Conservation (phyloP, 495 filamentous ascomycete genomes). For the Sphaerosporella brunnea region DNA sequence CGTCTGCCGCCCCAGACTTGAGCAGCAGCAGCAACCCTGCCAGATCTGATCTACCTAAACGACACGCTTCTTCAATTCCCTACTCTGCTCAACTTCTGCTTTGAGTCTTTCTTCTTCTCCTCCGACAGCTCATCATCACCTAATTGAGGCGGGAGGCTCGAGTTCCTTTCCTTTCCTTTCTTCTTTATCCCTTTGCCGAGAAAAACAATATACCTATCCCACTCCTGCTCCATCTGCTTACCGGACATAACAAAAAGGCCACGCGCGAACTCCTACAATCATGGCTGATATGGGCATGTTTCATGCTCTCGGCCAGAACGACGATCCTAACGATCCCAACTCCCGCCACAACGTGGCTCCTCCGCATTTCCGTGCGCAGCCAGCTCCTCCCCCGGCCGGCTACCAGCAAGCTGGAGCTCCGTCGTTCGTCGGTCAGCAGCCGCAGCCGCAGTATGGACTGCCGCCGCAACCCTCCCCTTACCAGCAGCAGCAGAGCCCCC, state of each 20-base stretch:
- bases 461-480: conserved; percentile 16
- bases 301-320: conserved; percentile 42
- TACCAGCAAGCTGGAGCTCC: conserved; percentile 38
- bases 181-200: background rate
- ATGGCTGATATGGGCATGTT: conserved; percentile 71
- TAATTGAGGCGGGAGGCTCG: too few relatives aligned
- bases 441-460: conserved; percentile 33
- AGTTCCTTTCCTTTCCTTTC: too few relatives aligned
- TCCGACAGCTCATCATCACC: too few relatives aligned
- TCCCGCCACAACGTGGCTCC: background rate
- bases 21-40: too few relatives aligned
- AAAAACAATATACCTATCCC: too few relatives aligned
- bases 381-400: conserved; percentile 35
- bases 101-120: too few relatives aligned
- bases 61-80: too few relatives aligned
- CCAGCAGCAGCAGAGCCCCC: conserved; percentile 24
- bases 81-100: too few relatives aligned
- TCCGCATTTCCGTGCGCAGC: conserved; percentile 9
- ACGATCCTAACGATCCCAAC: conserved; percentile 28
- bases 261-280: conserved; percentile 25
- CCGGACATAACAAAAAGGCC: conserved; percentile 10
- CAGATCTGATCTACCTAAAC: too few relatives aligned
- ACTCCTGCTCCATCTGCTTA: too few relatives aligned
- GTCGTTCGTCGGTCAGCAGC: conserved; percentile 19
- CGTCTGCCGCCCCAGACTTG: too few relatives aligned